Percentiles rank a stretch among this genome's conserved stretches.
Evolutionary conservation across 257 asterid species (phyloP).

Genomic region (Fraxinus quadrangulata): DNA sequence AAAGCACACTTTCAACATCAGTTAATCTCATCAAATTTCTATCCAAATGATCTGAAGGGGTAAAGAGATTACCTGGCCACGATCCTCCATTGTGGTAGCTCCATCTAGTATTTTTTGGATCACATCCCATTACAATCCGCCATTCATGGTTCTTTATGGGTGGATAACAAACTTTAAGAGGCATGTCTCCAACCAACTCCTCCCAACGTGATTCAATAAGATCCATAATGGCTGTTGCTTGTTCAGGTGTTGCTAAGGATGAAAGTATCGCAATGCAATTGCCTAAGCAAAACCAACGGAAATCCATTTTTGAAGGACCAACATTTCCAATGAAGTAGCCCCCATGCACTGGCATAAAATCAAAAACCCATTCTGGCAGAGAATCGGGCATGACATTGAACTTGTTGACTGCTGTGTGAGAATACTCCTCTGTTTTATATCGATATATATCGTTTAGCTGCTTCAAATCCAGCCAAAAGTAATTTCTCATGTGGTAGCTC

Average conservation of each 20-base stretch:
- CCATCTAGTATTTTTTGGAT: constrained; percentile 28
- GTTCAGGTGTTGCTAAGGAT: constrained; percentile 49
- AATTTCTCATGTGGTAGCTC: too few species aligned
- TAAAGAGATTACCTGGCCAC: constrained; percentile 24
- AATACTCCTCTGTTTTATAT: too few species aligned
- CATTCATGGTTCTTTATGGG: constrained; percentile 56
- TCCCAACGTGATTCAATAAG: constrained; percentile 51
- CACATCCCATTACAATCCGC: constrained; percentile 48
- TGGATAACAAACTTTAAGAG: constrained; percentile 55
- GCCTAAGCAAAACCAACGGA: neutral
- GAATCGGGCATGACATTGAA: too few species aligned
- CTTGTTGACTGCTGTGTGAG: too few species aligned
- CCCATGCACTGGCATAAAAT: constrained; percentile 50
- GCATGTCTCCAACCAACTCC: constrained; percentile 56
- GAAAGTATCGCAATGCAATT: constrained; percentile 45
- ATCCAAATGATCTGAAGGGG: too few species aligned
- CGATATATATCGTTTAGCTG: too few species aligned
- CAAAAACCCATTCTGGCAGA: constrained; percentile 42
- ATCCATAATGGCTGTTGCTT: constrained; percentile 49
- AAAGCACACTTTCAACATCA: too few species aligned
- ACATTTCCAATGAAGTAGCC: constrained; percentile 58
- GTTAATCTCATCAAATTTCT: too few species aligned
- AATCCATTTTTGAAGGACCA: constrained; percentile 38
- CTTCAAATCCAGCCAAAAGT: too few species aligned
- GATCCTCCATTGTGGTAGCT: constrained; percentile 59